These are phyloP conservation scores for Microbotryomycetes sp. DNA, from an alignment of 1,284 basidiomycete genomes.

Conservation along the genomic window DNA sequence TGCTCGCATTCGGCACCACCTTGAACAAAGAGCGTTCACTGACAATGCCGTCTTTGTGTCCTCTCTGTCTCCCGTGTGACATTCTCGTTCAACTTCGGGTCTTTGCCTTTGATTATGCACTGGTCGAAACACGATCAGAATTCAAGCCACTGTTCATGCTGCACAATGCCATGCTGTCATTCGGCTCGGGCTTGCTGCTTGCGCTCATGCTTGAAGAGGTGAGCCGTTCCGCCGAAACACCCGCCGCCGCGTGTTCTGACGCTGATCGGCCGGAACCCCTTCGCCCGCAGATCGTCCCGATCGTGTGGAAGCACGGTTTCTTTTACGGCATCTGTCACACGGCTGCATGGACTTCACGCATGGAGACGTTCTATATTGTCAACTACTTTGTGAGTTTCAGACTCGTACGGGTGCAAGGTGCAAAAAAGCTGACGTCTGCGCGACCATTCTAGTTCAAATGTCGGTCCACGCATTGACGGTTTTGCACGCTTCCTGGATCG, in stretches of 20 bases:
- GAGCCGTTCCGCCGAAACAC: slow-evolving; percentile 13
- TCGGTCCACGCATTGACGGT: neutral
- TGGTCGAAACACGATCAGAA: slow-evolving; percentile 49
- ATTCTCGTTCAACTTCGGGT: too few species aligned
- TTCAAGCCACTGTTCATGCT: slow-evolving; percentile 82
- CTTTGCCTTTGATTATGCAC: too few species aligned
- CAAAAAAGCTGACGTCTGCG: too few species aligned
- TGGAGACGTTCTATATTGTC: slow-evolving; percentile 76
- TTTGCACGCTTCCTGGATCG: neutral
- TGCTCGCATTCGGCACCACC: too few species aligned
- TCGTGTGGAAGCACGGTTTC: slow-evolving; percentile 59
- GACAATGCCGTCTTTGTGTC: too few species aligned
- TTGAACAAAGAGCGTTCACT: too few species aligned
- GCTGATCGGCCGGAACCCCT: neutral
- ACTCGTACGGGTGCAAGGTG: too few species aligned
- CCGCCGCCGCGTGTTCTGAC: neutral
- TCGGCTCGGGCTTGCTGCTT: slow-evolving; percentile 73
- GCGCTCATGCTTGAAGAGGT: slow-evolving; percentile 85
- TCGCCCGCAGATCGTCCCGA: slow-evolving; percentile 49
- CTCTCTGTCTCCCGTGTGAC: too few species aligned
- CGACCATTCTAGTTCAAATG: slow-evolving; percentile 34
- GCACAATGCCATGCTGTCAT: slow-evolving; percentile 82
- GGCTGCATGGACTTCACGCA: slow-evolving; percentile 64
- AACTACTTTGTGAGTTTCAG: slow-evolving; percentile 94
- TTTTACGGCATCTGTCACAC: slow-evolving; percentile 73